Evolutionary conservation across 495 filamentous ascomycete genomes (phyloP), one percentile per base, ranked within the genome.

Genomic region (Sporormia fimetaria): DNA sequence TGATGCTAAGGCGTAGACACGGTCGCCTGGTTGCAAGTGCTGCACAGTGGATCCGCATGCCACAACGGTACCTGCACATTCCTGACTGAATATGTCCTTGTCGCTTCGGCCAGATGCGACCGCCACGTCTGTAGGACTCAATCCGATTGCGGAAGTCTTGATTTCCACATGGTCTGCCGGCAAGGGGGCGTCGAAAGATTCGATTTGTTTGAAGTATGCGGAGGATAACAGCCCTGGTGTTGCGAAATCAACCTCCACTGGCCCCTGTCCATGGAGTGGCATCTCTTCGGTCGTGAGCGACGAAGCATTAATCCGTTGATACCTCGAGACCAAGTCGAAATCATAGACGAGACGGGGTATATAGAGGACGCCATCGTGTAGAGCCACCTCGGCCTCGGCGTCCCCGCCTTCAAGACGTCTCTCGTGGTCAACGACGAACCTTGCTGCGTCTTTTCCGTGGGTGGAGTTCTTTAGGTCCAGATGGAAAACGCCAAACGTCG

Each of bases 1-100:
- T 14, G 3, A n/a, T 4, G 14, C 49, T 17, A 57, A 33, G 11
- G 37, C 66, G 21, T 61, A 17, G 3, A 69, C 63, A 4, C 42
- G 20, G 26, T 54, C 50, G 10, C 54, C 54, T 2, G 36, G 3
- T 16, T 63, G 59, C 57, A 74, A 65, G 2, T 51, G 24, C 9
- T 45, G 62, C 3, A 45, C 45, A 9, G 4, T 9, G 4, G 39
- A 3, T 1, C 42, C 42, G 8, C 3, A 11, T 17, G 12, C 21
- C 2, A 28, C 39, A 9, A 50, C 47, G 3, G 37, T 31, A 6
- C 51, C 46, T 2, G 25, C n/a, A 21, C 15, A 48, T 20, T 49
- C 50, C 21, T 9, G 14, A 10, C 6, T 21, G 14, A 33, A 17
- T 20, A 44, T 2, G 22, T 36, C 26, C 14, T 12, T 6, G 27